Evolutionary conservation across 768 basidiomycete species (phyloP), one percentile per base, ranked within the genome.

Genomic region (Kwoniella dejecticola): DNA sequence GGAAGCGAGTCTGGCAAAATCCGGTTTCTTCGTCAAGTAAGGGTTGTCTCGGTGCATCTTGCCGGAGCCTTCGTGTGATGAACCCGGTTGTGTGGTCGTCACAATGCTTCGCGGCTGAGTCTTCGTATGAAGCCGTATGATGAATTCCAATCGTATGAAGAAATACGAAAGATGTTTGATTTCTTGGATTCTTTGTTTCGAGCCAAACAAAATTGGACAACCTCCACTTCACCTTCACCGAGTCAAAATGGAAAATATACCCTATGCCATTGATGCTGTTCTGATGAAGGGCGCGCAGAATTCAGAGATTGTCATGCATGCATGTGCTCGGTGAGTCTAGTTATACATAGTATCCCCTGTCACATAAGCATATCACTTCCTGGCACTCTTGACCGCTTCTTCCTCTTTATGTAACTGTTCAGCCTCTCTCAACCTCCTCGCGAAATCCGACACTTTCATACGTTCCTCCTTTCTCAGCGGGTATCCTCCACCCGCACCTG

Each of bases 1-100:
- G 10, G 80, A 75, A 0, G 87, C 86, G 4, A 94, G 82, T 15
- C 71, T 69, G 1, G 68, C 53, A 68, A 93, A 93, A 76, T 91
- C 84, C 0, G 85, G 83, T 0, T 81, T 80, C 0, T 58, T 66
- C 24, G 27, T 42, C 0, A 64, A 66, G 66, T 87, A 87, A 2
- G 77, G 79, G 68, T 85, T 87, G 4, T 81, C 80, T n/a, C 81
- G 74, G 45, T 79, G 79, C 76, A 80, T 78, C 36, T 8, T 38
- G 40, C 10, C 33, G 13, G 15, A 36, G 13, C 13, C 13, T 5
- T 24, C 23, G 50, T 38, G 15, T n/a, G n/a, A n/a, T n/a, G n/a
- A n/a, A n/a, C n/a, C n/a, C n/a, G n/a, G n/a, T n/a, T n/a, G n/a
- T n/a, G n/a, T n/a, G n/a, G n/a, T n/a, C n/a, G n/a, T n/a, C n/a